Conservation (phyloP, 1,284 basidiomycete genomes). For the Fomitopsis pinicola region DNA sequence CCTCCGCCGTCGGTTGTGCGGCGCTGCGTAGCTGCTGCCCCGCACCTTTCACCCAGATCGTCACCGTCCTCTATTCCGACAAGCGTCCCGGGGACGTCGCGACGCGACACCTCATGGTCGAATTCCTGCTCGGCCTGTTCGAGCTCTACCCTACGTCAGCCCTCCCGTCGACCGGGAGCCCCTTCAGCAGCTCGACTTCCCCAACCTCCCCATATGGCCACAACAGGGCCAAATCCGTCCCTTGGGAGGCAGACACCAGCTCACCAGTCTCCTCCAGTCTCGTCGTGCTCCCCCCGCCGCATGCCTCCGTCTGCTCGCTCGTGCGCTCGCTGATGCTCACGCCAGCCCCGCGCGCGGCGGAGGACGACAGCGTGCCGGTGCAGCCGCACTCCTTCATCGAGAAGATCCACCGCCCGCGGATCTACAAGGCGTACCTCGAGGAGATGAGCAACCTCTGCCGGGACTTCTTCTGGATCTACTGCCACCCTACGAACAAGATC, state of each 20-base stretch:
- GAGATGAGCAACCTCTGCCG: slow-evolving; percentile 88
- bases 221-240: slow-evolving; percentile 24
- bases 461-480: slow-evolving; percentile 99
- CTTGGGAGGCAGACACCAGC: slow-evolving; percentile 23
- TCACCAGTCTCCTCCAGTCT: slow-evolving; percentile 39
- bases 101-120: slow-evolving; percentile 87
- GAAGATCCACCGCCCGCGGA: slow-evolving; percentile 73
- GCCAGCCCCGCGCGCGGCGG: slow-evolving; percentile 67
- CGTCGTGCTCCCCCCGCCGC: slow-evolving; percentile 64
- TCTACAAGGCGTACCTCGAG: slow-evolving; percentile 89
- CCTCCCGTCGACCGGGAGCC: slow-evolving; percentile 40
- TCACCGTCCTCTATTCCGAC: slow-evolving; percentile 87
- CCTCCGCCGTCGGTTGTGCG: slow-evolving; percentile 80
- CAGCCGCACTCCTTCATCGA: slow-evolving; percentile 89
- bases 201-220: slow-evolving; percentile 11
- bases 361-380: slow-evolving; percentile 58
- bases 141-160: slow-evolving; percentile 75
- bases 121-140: slow-evolving; percentile 79
- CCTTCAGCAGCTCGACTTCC: background rate
- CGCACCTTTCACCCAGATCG: slow-evolving; percentile 80
- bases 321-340: slow-evolving; percentile 70
- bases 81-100: slow-evolving; percentile 95
- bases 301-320: slow-evolving; percentile 66
- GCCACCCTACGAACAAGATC: slow-evolving; percentile 89
- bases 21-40: slow-evolving; percentile 84